Evolutionary conservation across 2,329 filamentous ascomycete genomes (phyloP), one percentile per base, ranked within the genome.

Genomic region (Talaromyces amestolkiae): DNA sequence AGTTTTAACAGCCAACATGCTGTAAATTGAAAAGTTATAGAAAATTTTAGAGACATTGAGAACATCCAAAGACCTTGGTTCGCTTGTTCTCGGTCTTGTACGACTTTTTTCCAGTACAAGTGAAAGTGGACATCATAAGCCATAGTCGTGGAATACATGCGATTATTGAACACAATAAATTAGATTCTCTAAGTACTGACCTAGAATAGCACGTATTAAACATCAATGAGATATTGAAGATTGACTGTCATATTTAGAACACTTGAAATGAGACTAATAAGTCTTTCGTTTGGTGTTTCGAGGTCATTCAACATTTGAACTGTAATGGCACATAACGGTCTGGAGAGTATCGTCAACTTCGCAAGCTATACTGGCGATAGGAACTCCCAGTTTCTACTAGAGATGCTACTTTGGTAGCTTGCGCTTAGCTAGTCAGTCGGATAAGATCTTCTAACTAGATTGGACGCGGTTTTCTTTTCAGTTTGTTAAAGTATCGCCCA

Each of bases 241-340:
- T 56, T 56, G 51, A 56, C 31, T 56, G 51, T 56, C 31, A 7
- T 56, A 35, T 37, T 37, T 37, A 56, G 31, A 56, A 56, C 0
- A 56, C 51, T 35, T 56, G 51, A 56, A 56, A 56, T 56, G 24
- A 37, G 51, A 56, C 15, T 37, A 37, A 56, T 35, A 37, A 37
- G 51, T 56, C 17, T 19, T 56, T 27, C 31, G 17, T 17, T 33
- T n/a, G 24, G 27, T 35, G 31, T 56, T 56, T 22, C 31, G 51
- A 19, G 51, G 51, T 56, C 51, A 13, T 56, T 27, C 33, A 35
- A 35, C 7, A 35, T 35, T 35, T 35, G 3, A 35, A 27, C 24
- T 27, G 4, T 4, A 2, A 2, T 4, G 24, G 24, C 24, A 27
- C 4, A 27, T 27, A 27, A 27, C 24, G 4, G 24, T 27, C 24